phyloP scores from a whole-genome alignment of 495 filamentous ascomycete species.

The Pyrenula massariospora region DNA sequence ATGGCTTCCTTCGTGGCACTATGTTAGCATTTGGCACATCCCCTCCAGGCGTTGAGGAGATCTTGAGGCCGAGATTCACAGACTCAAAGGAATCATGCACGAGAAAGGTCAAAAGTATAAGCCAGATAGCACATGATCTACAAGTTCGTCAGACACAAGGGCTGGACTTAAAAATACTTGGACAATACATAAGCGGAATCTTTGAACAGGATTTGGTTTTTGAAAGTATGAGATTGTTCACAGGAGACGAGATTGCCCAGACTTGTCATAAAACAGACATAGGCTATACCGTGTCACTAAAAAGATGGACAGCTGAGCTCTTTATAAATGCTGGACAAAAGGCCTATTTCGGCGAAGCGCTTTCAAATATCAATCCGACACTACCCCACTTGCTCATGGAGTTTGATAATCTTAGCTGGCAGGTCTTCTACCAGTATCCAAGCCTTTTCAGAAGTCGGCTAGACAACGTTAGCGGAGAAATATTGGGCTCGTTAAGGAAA shows the following conservation, averaged over 20 bases:
- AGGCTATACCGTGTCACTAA: not conserved
- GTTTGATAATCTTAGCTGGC: conserved; percentile 18
- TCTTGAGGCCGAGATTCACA: not conserved
- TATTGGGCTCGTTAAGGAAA: conserved; percentile 5
- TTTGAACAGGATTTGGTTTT: not conserved
- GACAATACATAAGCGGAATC: not conserved
- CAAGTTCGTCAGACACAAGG: not conserved
- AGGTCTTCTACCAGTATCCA: conserved; percentile 7
- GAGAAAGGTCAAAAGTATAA: not conserved
- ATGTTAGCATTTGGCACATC: not conserved
- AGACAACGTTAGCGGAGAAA: not conserved
- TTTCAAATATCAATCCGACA: conserved; percentile 13
- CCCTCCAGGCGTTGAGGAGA: not conserved
- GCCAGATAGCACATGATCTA: not conserved
- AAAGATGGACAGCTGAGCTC: conserved; percentile 1
- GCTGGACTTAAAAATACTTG: not conserved
- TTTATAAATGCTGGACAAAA: conserved; percentile 10
- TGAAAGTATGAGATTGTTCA: not conserved
- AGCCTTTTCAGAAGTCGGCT: conserved; percentile 5
- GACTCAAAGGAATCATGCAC: not conserved
- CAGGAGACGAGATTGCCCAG: not conserved
- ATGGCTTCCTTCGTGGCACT: conserved; percentile 3
- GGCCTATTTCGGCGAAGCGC: conserved; percentile 13
- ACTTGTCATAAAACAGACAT: not conserved
- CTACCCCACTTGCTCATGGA: conserved; percentile 7